A percentile compares a stretch with the other conserved stretches of the same genome.
Evolutionary conservation across 1,284 basidiomycete genomes (phyloP).

Genomic region (Neotropicomus parvogracilis): DNA sequence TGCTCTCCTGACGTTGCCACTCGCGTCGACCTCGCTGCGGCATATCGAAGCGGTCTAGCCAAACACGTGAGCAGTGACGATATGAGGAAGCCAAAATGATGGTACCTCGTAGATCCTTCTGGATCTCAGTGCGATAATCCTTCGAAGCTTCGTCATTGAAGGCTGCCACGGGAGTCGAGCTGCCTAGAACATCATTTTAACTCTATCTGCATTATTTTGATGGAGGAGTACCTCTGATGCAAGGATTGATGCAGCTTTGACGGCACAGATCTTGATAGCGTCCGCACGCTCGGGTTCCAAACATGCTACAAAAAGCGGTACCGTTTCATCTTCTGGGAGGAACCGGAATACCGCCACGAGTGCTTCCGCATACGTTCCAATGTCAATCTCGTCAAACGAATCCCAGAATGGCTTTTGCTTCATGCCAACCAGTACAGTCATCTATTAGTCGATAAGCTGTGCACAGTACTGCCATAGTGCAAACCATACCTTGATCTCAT

Average conservation of each 20-base stretch:
- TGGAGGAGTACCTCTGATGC: conserved; percentile 28
- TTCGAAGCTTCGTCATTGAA: conserved; percentile 46
- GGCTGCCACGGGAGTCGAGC: conserved; percentile 57
- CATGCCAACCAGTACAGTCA: conserved; percentile 45
- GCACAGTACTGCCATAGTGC: neutral
- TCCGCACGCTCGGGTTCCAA: conserved; percentile 75
- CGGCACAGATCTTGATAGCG: conserved; percentile 73
- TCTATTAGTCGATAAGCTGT: conserved; percentile 31
- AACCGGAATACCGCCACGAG: conserved; percentile 72
- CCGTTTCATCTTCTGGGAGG: conserved; percentile 56
- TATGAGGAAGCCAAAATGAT: conserved; percentile 10
- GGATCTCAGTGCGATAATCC: conserved; percentile 45
- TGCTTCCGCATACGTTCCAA: conserved; percentile 75
- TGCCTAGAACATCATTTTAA: conserved; percentile 38
- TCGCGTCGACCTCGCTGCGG: conserved; percentile 55
- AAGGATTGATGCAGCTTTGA: conserved; percentile 52
- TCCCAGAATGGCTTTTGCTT: conserved; percentile 70
- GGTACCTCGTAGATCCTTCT: conserved; percentile 54
- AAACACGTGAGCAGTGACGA: conserved; percentile 9
- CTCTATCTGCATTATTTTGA: neutral
- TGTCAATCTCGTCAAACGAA: conserved; percentile 65
- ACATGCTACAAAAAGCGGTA: conserved; percentile 58
- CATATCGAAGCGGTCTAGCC: conserved; percentile 45
- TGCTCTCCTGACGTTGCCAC: conserved; percentile 53
- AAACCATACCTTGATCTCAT: conserved; percentile 66